Conservation (phyloP, 2,329 filamentous ascomycete genomes). For the Tympanopsis confertula region DNA sequence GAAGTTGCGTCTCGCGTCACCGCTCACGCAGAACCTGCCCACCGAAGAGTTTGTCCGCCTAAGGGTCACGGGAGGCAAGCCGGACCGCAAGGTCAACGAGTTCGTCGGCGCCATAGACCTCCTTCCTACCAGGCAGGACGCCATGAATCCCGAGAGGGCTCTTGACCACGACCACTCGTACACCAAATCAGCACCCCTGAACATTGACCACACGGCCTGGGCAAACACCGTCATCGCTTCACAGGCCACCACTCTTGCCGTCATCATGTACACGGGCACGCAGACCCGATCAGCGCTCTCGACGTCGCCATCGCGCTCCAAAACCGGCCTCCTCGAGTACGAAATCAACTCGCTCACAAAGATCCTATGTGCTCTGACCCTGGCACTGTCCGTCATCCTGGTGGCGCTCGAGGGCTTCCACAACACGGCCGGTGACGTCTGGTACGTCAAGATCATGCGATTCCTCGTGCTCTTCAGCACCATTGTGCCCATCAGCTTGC, state of each 20-base stretch:
- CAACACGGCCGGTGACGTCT: conserved; percentile 51
- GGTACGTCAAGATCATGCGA: conserved; percentile 97
- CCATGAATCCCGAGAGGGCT: conserved; percentile 21
- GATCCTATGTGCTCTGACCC: conserved; percentile 80
- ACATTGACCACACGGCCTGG: conserved; percentile 97
- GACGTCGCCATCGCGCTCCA: conserved; percentile 81
- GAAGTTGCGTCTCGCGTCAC: conserved; percentile 84
- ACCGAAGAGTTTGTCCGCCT: conserved; percentile 60
- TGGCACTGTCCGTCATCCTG: conserved; percentile 74
- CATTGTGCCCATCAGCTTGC: conserved; percentile 91
- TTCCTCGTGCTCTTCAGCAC: conserved; percentile 96
- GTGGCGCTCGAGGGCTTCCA: conserved; percentile 77
- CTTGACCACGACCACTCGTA: conserved; percentile 19
- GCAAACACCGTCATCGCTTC: conserved; percentile 95
- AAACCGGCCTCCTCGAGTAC: conserved; percentile 83
- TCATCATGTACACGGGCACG: conserved; percentile 86
- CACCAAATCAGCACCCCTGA: conserved; percentile 60
- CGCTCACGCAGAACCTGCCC: conserved; percentile 69
- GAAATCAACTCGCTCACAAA: conserved; percentile 97
- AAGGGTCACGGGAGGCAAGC: conserved; percentile 72
- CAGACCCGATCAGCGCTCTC: conserved; percentile 91
- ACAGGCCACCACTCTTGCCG: conserved; percentile 75
- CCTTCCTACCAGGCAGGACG: conserved; percentile 38
- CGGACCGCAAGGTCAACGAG: conserved; percentile 87
- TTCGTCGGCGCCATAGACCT: conserved; percentile 84